Conservation (phyloP, 2,329 filamentous ascomycete species). For the Ophiostoma populinum region DNA sequence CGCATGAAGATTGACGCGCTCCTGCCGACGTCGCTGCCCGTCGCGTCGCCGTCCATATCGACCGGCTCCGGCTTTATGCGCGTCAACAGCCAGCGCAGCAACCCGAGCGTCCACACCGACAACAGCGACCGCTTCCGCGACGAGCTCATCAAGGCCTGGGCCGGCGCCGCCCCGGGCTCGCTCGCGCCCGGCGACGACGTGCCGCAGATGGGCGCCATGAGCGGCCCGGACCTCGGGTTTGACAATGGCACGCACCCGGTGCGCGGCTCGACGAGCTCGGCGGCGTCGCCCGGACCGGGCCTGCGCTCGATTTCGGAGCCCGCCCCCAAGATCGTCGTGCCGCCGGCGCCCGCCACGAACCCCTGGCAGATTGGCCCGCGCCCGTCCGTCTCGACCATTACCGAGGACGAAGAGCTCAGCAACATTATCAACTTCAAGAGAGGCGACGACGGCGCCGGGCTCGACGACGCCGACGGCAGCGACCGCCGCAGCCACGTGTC, state of each 20-base stretch:
- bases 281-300: background rate
- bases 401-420: slow-evolving; percentile 6
- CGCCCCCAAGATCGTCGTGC: too few relatives aligned
- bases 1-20: slow-evolving; percentile 31
- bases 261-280: slow-evolving; percentile 1
- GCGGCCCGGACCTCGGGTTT: slow-evolving; percentile 11
- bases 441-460: background rate
- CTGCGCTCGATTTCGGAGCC: slow-evolving; percentile 4
- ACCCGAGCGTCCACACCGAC: background rate
- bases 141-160: background rate
- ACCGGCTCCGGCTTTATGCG: background rate
- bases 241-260: slow-evolving; percentile 8
- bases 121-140: background rate
- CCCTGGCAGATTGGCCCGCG: slow-evolving; percentile 12
- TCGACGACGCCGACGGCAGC: background rate
- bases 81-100: slow-evolving; percentile 5
- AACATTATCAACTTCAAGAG: background rate
- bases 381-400: slow-evolving; percentile 8
- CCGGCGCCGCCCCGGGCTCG: background rate
- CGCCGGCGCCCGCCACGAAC: slow-evolving; percentile 8
- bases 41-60: background rate
- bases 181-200: background rate
- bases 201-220: slow-evolving; percentile 9
- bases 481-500: slow-evolving; percentile 10
- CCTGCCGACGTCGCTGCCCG: background rate